A percentile compares a stretch with the other conserved stretches of the same genome.
Evolutionary conservation across 2,329 filamentous ascomycete genomes (phyloP).

Genomic region (Aspergillus glaucus): DNA sequence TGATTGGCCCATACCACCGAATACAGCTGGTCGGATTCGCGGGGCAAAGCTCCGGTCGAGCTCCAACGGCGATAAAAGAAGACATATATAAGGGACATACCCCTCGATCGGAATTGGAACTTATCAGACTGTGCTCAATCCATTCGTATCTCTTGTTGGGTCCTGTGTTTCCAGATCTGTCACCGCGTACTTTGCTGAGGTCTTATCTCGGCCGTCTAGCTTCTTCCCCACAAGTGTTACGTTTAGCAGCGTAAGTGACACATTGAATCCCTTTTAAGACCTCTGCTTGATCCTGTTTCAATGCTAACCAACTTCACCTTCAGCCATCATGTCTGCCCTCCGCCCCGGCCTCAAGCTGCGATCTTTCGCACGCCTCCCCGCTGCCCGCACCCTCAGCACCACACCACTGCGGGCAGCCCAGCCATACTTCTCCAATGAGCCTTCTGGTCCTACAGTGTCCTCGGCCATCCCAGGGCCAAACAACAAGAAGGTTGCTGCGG

Average conservation of each 20-base stretch:
- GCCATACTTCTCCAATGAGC: constrained; percentile 55
- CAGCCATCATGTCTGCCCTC: constrained; percentile 29
- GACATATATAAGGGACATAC: not conserved
- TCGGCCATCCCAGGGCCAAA: constrained; percentile 69
- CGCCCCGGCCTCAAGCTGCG: constrained; percentile 31
- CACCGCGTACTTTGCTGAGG: not conserved
- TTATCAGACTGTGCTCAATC: not conserved
- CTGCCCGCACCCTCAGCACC: constrained; percentile 30
- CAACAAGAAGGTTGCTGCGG: constrained; percentile 61
- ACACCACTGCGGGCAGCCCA: constrained; percentile 33
- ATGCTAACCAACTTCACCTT: not conserved
- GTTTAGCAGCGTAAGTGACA: too few relatives aligned
- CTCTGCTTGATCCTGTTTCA: too few relatives aligned
- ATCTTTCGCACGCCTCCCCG: constrained; percentile 26
- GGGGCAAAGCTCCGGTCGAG: not conserved
- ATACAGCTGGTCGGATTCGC: not conserved
- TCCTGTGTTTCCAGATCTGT: not conserved
- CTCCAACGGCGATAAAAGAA: not conserved
- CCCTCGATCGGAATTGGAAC: not conserved
- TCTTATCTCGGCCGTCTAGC: not conserved
- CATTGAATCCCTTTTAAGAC: too few relatives aligned
- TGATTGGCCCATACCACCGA: not conserved
- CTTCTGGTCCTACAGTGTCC: constrained; percentile 47
- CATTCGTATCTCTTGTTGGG: not conserved
- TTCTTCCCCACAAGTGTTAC: too few relatives aligned